A percentile compares a stretch with the other conserved stretches of the same genome.
phyloP scores from a whole-genome alignment of 2,329 filamentous ascomycete genomes.

The Scytalidium sp. region DNA sequence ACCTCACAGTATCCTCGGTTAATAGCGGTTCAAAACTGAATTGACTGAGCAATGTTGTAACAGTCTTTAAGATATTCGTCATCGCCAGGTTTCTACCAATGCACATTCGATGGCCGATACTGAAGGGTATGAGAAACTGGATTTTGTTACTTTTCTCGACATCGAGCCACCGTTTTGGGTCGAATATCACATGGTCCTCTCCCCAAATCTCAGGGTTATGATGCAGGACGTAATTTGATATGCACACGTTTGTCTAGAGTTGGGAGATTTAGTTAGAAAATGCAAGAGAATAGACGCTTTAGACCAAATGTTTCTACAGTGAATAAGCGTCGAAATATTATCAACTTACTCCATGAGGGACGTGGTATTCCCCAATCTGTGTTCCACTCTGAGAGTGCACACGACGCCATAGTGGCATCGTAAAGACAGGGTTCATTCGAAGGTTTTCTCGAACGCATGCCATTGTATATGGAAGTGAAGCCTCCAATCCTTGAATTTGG shows the following conservation, averaged over 20 bases:
- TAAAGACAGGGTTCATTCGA: conserved; percentile 40
- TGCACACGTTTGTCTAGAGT: neutral
- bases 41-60: neutral
- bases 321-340: too few species aligned
- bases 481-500: neutral
- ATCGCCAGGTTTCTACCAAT: neutral
- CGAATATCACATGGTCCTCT: conserved; percentile 6
- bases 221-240: conserved; percentile 8
- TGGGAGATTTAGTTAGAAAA: neutral
- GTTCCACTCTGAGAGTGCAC: conserved; percentile 5
- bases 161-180: conserved; percentile 19
- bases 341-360: conserved; percentile 4
- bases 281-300: neutral
- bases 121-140: neutral
- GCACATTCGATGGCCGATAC: neutral
- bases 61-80: neutral
- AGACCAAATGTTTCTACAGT: too few species aligned
- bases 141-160: neutral
- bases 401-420: conserved; percentile 6
- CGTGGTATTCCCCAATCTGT: conserved; percentile 6
- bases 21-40: neutral
- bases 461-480: conserved; percentile 43
- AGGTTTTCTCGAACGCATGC: conserved; percentile 49
- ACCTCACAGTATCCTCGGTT: neutral
- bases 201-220: conserved; percentile 10